Base-by-base conservation (phyloP, 208 protist species). In the Jaenimonas drosophilae region DNA sequence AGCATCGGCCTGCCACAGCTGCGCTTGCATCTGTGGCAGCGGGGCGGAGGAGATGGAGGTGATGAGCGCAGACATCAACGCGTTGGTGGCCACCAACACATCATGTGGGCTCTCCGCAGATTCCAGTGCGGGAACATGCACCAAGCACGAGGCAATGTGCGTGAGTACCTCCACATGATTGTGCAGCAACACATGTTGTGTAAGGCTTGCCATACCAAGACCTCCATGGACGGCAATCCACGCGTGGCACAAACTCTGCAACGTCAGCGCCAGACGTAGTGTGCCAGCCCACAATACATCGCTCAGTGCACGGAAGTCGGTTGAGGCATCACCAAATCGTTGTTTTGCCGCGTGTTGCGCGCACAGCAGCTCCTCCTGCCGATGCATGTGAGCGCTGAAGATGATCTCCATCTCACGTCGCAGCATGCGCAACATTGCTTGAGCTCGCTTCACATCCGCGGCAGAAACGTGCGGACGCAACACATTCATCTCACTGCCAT, bases 151-250 rank as follows among this genome's bases (percentile, higher is more conserved):
- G n/a, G 64, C 75, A 25, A 88, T 52, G 41, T 76, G 60, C 46
- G 53, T 40, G 9, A 91, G 48, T 21, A 86, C 51, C 20, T 83
- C 64, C 25, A 47, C 48, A 23, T 74, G 36, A 0, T 41, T 42
- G 2, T 46, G 26, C 6, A 69, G 48, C 4, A 82, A 57, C 12
- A 74, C 14, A 24, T 59, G 43, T 1, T 42, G 9, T 7, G 52
- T 50, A 6, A 51, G 29, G 6, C 45, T 36, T 14, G 31, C 32
- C 20, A 74, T 26, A 37, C 63, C 70, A 1, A 80, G 45, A 9
- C 77, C 75, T 20, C 76, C 76, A 16, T 88, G 71, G 24, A 72
- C 58, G 25, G 41, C 47, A 11, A 71, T 67, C 71, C 79, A 92
- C 0, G 64, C 43, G 21, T 53, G 65, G 3, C 76, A 78, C 3